These are phyloP conservation scores for Streptanthus diversifolius DNA, from an alignment of 345 rosid species.

Conservation along the genomic window DNA sequence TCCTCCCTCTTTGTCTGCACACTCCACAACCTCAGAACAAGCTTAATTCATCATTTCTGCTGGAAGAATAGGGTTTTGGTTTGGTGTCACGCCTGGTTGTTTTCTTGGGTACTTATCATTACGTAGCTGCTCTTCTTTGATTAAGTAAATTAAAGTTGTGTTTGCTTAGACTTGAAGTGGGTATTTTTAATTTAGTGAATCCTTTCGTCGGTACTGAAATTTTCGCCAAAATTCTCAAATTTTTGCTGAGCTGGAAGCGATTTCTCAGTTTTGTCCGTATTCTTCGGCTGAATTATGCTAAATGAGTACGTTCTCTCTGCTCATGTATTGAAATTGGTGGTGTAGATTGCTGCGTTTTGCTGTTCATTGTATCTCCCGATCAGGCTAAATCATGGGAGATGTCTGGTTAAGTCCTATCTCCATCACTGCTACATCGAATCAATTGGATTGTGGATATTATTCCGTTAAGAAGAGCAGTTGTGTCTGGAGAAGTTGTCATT, in stretches of 20 bases:
- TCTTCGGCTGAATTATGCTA: constrained; percentile 1
- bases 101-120: neutral
- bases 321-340: neutral
- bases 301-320: neutral
- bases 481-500: neutral
- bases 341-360: constrained; percentile 6
- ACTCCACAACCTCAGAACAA: neutral
- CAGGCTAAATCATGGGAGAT: constrained; percentile 29
- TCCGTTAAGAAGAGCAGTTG: neutral
- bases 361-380: neutral
- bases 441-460: constrained; percentile 20
- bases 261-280: neutral
- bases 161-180: constrained; percentile 2
- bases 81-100: neutral
- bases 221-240: neutral
- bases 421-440: constrained; percentile 21
- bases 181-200: neutral
- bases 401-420: constrained; percentile 32
- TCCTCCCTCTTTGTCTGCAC: neutral
- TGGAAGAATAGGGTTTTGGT: neutral
- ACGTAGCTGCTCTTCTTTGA: neutral
- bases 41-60: neutral
- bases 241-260: neutral
- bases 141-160: neutral
- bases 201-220: neutral